Conservation (phyloP, 805 yeast species). For the Schwanniomyces sp. region DNA sequence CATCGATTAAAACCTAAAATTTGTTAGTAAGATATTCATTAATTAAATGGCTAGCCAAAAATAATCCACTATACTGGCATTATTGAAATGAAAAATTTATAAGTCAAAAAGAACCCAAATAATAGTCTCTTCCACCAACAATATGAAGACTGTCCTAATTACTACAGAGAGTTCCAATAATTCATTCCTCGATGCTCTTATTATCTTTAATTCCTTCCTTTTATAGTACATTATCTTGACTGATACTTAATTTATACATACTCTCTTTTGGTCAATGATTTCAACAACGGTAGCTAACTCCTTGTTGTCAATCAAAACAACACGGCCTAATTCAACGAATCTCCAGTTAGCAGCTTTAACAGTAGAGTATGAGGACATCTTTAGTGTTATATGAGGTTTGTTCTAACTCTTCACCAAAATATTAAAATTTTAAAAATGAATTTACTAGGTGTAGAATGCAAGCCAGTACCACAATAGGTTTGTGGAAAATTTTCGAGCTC, state of each 20-base stretch:
- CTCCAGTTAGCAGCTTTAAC: conserved; percentile 99
- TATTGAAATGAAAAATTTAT: conserved; percentile 4
- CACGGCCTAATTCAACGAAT: conserved; percentile 99
- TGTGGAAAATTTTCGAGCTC: conserved; percentile 6
- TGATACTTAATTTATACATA: conserved; percentile 42
- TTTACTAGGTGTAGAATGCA: background rate
- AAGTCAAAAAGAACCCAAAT: background rate
- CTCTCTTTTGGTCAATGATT: conserved; percentile 99
- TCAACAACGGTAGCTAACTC: conserved; percentile 97
- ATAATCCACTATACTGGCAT: background rate
- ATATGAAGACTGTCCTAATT: background rate
- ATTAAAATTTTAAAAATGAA: background rate
- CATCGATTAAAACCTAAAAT: conserved; percentile 84
- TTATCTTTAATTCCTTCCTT: background rate
- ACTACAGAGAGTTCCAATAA: background rate
- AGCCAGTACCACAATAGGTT: background rate
- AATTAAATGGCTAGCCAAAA: background rate
- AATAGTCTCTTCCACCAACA: background rate
- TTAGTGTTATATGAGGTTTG: conserved; percentile 6
- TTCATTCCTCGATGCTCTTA: background rate
- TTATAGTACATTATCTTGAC: background rate
- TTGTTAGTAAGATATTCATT: background rate
- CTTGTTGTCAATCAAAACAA: conserved; percentile 82
- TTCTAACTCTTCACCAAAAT: conserved; percentile 2
- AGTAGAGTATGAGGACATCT: conserved; percentile 48